Conservation (phyloP, 805 yeast species). For the Lachancea sp. region DNA sequence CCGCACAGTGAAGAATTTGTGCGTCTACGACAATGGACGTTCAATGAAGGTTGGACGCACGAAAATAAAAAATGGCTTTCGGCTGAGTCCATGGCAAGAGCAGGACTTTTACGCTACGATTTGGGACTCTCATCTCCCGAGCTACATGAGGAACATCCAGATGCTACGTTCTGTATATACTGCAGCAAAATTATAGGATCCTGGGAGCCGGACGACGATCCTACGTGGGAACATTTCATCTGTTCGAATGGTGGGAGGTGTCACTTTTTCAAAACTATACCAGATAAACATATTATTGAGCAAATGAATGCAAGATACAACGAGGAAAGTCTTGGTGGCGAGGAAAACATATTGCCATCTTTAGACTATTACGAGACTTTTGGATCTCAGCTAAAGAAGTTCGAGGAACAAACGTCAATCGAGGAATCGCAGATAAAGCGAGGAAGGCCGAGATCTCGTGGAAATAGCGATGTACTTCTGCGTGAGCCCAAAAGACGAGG, state of each 20-base stretch:
- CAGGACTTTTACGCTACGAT: slow-evolving; percentile 51
- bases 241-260: slow-evolving; percentile 21
- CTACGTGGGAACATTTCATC: slow-evolving; percentile 41
- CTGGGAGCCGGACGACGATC: slow-evolving; percentile 52
- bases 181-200: slow-evolving; percentile 52
- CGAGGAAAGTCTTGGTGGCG: not conserved
- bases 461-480: not conserved
- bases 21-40: slow-evolving; percentile 17
- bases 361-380: slow-evolving; percentile 7
- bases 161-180: slow-evolving; percentile 51
- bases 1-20: slow-evolving; percentile 15
- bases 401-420: slow-evolving; percentile 2
- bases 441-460: slow-evolving; percentile 10
- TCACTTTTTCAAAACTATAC: slow-evolving; percentile 17
- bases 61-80: slow-evolving; percentile 13
- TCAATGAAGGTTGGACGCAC: slow-evolving; percentile 26
- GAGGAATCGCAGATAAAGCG: slow-evolving; percentile 6
- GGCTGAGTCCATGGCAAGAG: slow-evolving; percentile 39
- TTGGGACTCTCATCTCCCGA: slow-evolving; percentile 36
- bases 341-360: slow-evolving; percentile 1
- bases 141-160: slow-evolving; percentile 32
- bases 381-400: not conserved
- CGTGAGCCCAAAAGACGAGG: slow-evolving; percentile 6
- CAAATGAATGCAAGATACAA: slow-evolving; percentile 1
- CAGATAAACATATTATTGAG: not conserved